Base-by-base conservation (phyloP, 768 basidiomycete species). In the Hemileccinum impolitum region DNA sequence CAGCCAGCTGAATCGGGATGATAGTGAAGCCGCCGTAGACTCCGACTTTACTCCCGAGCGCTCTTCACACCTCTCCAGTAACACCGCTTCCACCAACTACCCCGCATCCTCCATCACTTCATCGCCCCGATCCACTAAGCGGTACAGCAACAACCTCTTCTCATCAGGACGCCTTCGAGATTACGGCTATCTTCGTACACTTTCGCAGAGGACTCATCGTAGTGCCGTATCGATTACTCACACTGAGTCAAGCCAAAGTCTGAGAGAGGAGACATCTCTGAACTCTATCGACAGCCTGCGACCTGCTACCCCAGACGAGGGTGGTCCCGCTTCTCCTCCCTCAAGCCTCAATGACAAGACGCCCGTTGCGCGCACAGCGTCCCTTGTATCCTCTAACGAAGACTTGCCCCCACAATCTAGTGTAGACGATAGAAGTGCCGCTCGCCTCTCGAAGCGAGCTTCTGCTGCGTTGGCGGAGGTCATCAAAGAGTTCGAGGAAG, bases 141-240 rank as follows among this genome's bases (percentile, higher is more conserved):
- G 90, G 39, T 87, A 87, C 66, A 90, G 88, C 72, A 91, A 91
- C 65, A 91, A 91, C 60, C 72, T 93, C 43, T 92, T 91, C 54
- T 84, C 87, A 40, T 91, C 90, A 15, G 82, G 84, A n/a, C 78
- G 83, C 47, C 75, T 90, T 58, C 76, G 84, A 48, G 90, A 92
- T 65, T 81, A 89, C 61, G 72, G 74, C 10, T 87, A 90, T 65
- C 64, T 87, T 58, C 80, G 82, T 51, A 79, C 74, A 61, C 73
- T 77, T 43, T 75, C 74, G 15, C 73, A 69, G 58, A 71, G 69
- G 52, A 77, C 62, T 43, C 62, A 65, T 39, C 65, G 70, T 21
- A 68, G 70, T 38, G 58, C 66, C 39, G 56, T 66, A 55, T 74
- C 73, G 28, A 72, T 76, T 42, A 72, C 78, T 4, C 70, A 72